Conservation (phyloP, 306 rosid genomes). For the Trichosanthes cucumerina region DNA sequence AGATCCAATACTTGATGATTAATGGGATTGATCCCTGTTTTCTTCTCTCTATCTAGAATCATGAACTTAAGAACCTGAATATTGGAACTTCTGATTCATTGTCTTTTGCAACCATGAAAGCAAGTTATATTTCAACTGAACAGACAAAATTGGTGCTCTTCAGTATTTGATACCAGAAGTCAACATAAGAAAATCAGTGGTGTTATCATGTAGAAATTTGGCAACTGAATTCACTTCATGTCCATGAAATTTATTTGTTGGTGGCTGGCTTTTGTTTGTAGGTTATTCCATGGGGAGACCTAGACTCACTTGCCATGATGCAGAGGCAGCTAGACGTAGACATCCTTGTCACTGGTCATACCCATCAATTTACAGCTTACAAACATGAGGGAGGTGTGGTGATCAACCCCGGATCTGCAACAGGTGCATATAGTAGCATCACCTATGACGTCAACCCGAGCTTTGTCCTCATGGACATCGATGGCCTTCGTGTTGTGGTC, state of each 20-base stretch:
- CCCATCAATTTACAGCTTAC: slow-evolving; percentile 95
- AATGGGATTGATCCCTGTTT: background rate
- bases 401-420: slow-evolving; percentile 96
- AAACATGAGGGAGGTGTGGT: slow-evolving; percentile 97
- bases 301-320: slow-evolving; percentile 96
- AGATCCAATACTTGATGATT: background rate
- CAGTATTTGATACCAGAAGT: background rate
- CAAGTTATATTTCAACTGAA: background rate
- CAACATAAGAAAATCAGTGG: background rate
- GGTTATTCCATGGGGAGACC: slow-evolving; percentile 99
- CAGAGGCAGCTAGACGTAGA: slow-evolving; percentile 99
- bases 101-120: background rate
- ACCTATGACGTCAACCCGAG: slow-evolving; percentile 96
- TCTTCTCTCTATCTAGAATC: background rate
- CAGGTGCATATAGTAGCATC: slow-evolving; percentile 90
- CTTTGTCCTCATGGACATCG: slow-evolving; percentile 96
- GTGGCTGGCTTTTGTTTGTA: slow-evolving; percentile 24
- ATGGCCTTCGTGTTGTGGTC: slow-evolving; percentile 92
- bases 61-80: background rate
- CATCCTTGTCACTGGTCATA: slow-evolving; percentile 95
- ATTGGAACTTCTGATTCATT: background rate
- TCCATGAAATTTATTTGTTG: background rate
- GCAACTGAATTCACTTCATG: background rate
- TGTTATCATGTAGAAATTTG: background rate
- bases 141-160: background rate